Evolutionary conservation across 805 yeast genomes (phyloP).

Genomic region (Metschnikowia dekortorum): DNA sequence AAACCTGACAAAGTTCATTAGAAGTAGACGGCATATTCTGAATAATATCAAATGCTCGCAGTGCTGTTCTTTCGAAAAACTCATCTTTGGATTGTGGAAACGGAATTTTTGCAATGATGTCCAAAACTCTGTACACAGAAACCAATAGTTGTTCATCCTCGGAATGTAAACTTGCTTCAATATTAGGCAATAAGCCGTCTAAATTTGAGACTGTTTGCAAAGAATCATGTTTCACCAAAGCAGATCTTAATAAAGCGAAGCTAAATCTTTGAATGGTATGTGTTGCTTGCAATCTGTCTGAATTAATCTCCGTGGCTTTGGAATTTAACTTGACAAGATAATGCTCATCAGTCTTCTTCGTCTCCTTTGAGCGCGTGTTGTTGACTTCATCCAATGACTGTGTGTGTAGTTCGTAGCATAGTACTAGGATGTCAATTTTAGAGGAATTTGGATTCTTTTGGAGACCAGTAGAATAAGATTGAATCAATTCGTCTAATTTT

Average conservation of each 20-base stretch:
- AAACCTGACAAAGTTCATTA: slow-evolving; percentile 73
- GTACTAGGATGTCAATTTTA: slow-evolving; percentile 52
- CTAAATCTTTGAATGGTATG: slow-evolving; percentile 70
- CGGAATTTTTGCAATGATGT: slow-evolving; percentile 56
- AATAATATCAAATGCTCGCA: slow-evolving; percentile 56
- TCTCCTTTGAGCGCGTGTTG: not conserved
- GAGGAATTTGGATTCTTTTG: slow-evolving; percentile 61
- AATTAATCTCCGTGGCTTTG: slow-evolving; percentile 48
- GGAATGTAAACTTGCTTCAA: slow-evolving; percentile 56
- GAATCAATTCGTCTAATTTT: slow-evolving; percentile 72
- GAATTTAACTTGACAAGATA: slow-evolving; percentile 72
- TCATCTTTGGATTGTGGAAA: slow-evolving; percentile 51
- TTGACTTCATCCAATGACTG: slow-evolving; percentile 34
- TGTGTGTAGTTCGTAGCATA: slow-evolving; percentile 69
- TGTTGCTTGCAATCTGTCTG: slow-evolving; percentile 52
- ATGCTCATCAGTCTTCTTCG: slow-evolving; percentile 46
- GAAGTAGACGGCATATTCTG: slow-evolving; percentile 76
- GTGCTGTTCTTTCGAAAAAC: slow-evolving; percentile 56
- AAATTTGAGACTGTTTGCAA: slow-evolving; percentile 59
- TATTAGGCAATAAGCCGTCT: slow-evolving; percentile 68
- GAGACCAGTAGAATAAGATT: slow-evolving; percentile 76
- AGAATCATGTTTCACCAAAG: slow-evolving; percentile 58
- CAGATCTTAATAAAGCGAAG: slow-evolving; percentile 68
- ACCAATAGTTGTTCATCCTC: slow-evolving; percentile 76
- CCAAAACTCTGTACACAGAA: slow-evolving; percentile 60